Percentiles rank a stretch among this genome's conserved stretches.
phyloP scores from a whole-genome alignment of 2,329 filamentous ascomycete species.

The Alternaria triticimaculans region DNA sequence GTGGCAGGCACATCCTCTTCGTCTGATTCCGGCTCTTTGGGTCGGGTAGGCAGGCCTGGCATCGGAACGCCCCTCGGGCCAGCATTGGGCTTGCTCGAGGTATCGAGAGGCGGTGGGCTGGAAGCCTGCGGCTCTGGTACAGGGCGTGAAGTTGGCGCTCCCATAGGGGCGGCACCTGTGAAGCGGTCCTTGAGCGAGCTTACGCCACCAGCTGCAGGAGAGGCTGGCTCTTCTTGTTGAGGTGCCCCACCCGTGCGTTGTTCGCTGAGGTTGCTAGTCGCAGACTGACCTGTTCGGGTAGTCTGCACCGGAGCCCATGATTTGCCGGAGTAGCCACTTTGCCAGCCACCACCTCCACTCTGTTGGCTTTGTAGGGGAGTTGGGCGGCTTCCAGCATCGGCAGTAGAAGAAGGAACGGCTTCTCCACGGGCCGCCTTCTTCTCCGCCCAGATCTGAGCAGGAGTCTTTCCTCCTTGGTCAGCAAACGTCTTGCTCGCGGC shows the following conservation, averaged over 20 bases:
- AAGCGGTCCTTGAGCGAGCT: slow-evolving; percentile 82
- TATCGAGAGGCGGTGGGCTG: slow-evolving; percentile 69
- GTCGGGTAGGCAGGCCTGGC: slow-evolving; percentile 73
- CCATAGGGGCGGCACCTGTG: slow-evolving; percentile 70
- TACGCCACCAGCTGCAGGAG: slow-evolving; percentile 67
- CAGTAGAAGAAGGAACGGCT: slow-evolving; percentile 52
- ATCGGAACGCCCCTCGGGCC: slow-evolving; percentile 72
- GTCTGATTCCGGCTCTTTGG: slow-evolving; percentile 52
- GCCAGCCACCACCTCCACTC: slow-evolving; percentile 80
- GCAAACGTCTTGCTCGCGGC: slow-evolving; percentile 91
- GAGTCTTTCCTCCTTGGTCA: slow-evolving; percentile 92
- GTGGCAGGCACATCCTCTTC: slow-evolving; percentile 60
- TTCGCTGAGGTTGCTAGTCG: slow-evolving; percentile 58
- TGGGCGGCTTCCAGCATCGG: slow-evolving; percentile 26
- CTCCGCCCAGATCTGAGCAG: slow-evolving; percentile 96
- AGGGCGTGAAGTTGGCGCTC: slow-evolving; percentile 54
- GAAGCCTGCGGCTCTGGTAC: slow-evolving; percentile 52
- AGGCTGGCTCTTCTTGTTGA: slow-evolving; percentile 59
- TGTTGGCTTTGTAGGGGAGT: slow-evolving; percentile 62
- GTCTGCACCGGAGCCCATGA: slow-evolving; percentile 86
- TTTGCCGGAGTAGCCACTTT: slow-evolving; percentile 90
- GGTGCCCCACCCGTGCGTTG: slow-evolving; percentile 68
- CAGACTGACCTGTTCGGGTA: slow-evolving; percentile 70
- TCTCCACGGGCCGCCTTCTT: slow-evolving; percentile 86
- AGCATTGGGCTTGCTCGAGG: slow-evolving; percentile 71